Conservation (phyloP, 2,329 filamentous ascomycete species). For the Xylariaceae sp. region DNA sequence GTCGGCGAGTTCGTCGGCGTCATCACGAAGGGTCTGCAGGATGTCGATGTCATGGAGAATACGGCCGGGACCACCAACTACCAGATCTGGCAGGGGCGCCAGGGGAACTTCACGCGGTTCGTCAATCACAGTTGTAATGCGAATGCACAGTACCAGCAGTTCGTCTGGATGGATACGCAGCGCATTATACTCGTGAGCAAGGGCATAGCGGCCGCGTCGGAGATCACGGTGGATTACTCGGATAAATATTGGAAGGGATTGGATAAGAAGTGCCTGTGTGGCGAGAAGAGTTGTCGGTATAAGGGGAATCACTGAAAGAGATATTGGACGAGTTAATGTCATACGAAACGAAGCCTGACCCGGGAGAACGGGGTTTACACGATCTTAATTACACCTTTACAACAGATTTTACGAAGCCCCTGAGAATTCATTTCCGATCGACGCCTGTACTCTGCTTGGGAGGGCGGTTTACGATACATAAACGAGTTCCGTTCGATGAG, state of each 20-base stretch:
- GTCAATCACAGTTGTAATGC: constrained; percentile 55
- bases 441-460: too few relatives aligned
- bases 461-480: too few relatives aligned
- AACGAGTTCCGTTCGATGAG: too few relatives aligned
- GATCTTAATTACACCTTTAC: too few relatives aligned
- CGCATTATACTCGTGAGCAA: constrained; percentile 51
- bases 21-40: constrained; percentile 46
- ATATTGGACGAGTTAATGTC: not conserved
- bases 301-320: constrained; percentile 9
- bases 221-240: constrained; percentile 55
- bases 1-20: constrained; percentile 53
- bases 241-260: constrained; percentile 53
- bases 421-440: too few relatives aligned
- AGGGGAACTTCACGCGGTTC: constrained; percentile 54
- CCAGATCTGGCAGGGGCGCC: constrained; percentile 53
- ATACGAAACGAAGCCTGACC: not conserved
- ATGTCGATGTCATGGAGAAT: constrained; percentile 51
- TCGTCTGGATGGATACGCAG: constrained; percentile 52
- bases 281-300: constrained; percentile 47
- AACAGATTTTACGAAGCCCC: too few relatives aligned
- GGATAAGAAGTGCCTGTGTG: constrained; percentile 51
- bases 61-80: constrained; percentile 38
- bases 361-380: not conserved
- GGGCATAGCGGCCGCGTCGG: constrained; percentile 47
- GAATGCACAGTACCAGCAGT: constrained; percentile 52